Evolutionary conservation across 208 protist species (phyloP), one percentile per base, ranked within the genome.

Genomic region (Leishmania arabica): DNA sequence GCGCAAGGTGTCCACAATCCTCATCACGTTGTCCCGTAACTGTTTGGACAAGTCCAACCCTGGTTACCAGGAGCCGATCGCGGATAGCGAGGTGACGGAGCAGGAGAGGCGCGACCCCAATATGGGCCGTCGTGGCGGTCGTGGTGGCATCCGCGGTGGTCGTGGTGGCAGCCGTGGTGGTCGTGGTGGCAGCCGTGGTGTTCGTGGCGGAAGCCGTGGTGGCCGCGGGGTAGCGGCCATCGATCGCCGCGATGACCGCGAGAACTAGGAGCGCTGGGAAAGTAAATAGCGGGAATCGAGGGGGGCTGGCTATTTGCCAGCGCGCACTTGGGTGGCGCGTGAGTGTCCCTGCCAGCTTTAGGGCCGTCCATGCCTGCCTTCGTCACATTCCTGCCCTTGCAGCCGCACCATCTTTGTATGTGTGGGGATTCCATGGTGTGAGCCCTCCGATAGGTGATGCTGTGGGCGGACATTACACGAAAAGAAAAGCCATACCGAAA

Each of bases 31-130:
- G 54, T 98, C 95, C 8, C 91, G 92, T 75, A 89, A 96, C 53
- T 91, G 81, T 80, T 84, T 98, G 11, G 95, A 98, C 90, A 91
- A 70, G 76, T 88, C 76, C 71, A 90, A 97, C 88, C 84, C 92
- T 65, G 96, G 96, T 74, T 98, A 98, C 86, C 96, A 98, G 91
- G 86, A 84, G 77, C 96, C 96, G 31, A 92, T 98, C 42, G 93
- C 94, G 58, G 93, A 90, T 81, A 88, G 92, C 69, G 89, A 97
- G 90, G 96, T 98, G 79, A 92, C 86, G 54, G 92, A 93, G 86
- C 91, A 98, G 84, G 92, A 96, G 89, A 81, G 88, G 81, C 87
- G 91, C 64, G 86, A 92, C 68, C 85, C 84, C 49, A 80, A 74
- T 72, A 87, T 87, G 42, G 71, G 73, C 79, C 75, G 79, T 56